phyloP scores from a whole-genome alignment of 768 basidiomycete species.

The Trametes gibbosa region DNA sequence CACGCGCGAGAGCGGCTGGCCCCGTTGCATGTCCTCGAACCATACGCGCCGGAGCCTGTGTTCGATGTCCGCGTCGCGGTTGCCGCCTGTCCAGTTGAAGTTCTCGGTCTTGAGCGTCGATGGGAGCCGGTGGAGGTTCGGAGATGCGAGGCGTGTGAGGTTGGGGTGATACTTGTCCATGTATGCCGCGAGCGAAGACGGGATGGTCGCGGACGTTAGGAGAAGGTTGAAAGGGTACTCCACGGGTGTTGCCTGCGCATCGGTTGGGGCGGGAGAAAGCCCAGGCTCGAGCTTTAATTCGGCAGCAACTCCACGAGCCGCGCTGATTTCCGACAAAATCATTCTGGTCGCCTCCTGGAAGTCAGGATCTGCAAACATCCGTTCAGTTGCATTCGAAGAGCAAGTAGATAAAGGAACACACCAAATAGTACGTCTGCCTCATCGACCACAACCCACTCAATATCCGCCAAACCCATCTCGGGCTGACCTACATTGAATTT shows the following conservation, averaged over 20 bases:
- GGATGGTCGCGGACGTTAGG: constrained; percentile 86
- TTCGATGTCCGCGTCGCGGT: constrained; percentile 78
- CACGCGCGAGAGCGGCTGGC: constrained; percentile 53
- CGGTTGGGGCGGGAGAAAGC: constrained; percentile 9
- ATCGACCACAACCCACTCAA: constrained; percentile 90
- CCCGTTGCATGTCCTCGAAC: constrained; percentile 50
- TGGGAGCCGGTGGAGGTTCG: constrained; percentile 77
- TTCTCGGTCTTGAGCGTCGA: constrained; percentile 67
- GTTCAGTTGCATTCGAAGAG: neutral
- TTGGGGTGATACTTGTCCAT: constrained; percentile 59
- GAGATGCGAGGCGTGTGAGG: constrained; percentile 75
- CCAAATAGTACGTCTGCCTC: constrained; percentile 92
- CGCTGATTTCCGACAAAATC: constrained; percentile 68
- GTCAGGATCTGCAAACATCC: constrained; percentile 65
- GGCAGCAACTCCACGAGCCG: constrained; percentile 53
- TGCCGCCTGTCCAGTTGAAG: constrained; percentile 74
- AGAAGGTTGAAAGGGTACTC: constrained; percentile 79
- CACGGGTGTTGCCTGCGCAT: constrained; percentile 27
- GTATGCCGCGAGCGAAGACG: constrained; percentile 66
- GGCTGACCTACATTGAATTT: constrained; percentile 46
- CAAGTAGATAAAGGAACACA: constrained; percentile 30
- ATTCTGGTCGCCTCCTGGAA: constrained; percentile 72
- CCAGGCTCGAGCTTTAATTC: constrained; percentile 24
- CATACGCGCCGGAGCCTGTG: constrained; percentile 71
- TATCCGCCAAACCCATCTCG: constrained; percentile 59